phyloP scores from a whole-genome alignment of 345 rosid species.

The Camelina sativa region DNA sequence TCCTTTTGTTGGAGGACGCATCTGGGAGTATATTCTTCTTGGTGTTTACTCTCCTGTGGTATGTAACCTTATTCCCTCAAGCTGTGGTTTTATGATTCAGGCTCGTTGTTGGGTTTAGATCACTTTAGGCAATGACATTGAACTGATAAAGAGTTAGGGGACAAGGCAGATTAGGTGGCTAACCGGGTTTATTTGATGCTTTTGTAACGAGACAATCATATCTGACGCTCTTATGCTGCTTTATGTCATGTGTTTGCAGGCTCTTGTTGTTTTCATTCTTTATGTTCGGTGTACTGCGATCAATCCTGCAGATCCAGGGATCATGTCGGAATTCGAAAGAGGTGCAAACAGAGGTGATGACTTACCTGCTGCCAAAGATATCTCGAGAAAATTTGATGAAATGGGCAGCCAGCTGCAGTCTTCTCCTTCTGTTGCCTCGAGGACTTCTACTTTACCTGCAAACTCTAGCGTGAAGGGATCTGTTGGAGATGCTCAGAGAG shows the following conservation, averaged over 20 bases:
- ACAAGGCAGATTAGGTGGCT: background rate
- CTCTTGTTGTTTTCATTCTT: conserved; percentile 80
- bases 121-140: background rate
- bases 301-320: conserved; percentile 99
- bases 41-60: conserved; percentile 93
- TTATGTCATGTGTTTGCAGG: conserved; percentile 57
- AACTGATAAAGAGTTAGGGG: background rate
- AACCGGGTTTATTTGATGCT: background rate
- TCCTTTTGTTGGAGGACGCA: conserved; percentile 90
- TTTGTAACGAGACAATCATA: background rate
- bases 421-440: conserved; percentile 80
- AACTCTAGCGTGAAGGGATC: conserved; percentile 77
- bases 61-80: conserved; percentile 42
- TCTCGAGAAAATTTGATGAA: conserved; percentile 60
- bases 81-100: background rate
- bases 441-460: conserved; percentile 66
- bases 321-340: conserved; percentile 73
- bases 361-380: conserved; percentile 50
- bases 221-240: conserved; percentile 12
- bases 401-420: conserved; percentile 60
- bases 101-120: background rate
- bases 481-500: conserved; percentile 53
- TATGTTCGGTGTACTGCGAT: conserved; percentile 98
- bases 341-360: conserved; percentile 45
- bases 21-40: conserved; percentile 78